Evolutionary conservation across 805 yeast species (phyloP), one percentile per base, ranked within the genome.

Genomic region (Danielozyma ontarioensis): DNA sequence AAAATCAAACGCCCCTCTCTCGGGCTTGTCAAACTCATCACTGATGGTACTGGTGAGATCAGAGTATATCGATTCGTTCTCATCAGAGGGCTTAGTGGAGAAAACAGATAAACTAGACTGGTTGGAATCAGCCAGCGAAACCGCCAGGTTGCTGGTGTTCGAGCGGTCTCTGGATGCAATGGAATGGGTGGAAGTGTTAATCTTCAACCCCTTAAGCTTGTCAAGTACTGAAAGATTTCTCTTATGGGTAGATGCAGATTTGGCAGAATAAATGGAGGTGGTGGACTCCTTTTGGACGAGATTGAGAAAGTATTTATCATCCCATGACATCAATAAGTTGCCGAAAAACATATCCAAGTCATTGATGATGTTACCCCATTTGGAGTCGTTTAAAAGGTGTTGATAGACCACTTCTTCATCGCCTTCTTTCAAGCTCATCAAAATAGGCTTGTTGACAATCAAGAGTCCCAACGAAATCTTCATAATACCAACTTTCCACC

Each of bases 381-480:
- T 63, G 26, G 64, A 55, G 31, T 64, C 72, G 39, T 65, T 62
- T 28, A 66, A 48, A 35, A 66, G 50, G 35, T 65, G 72, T 45
- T 65, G 72, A 42, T 62, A 66, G 17, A 61, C 52, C 10, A 65
- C 68, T 35, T 65, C 72, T 41, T 63, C 71, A 39, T 64, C 69
- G 8, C 60, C 64, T 17, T 40, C 35, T 11, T 4, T 13, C 21
- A 62, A 46, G 23, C 52, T 46, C 63, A 64, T 60, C 33, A 66
- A 54, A 14, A 65, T 68, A 14, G 68, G 66, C 33, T 67, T 59
- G 49, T 79, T 79, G 14, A 66, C 60, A 15, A 68, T 48, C 27
- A 78, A 55, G 14, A 78, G 57, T 0, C 79, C 76, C 25, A 77
- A 42, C 1, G 80, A 75, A 12, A 75, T 67, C 41, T 80, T 70